Conservation (phyloP, 345 rosid genomes). For the Populus pruinosa region DNA sequence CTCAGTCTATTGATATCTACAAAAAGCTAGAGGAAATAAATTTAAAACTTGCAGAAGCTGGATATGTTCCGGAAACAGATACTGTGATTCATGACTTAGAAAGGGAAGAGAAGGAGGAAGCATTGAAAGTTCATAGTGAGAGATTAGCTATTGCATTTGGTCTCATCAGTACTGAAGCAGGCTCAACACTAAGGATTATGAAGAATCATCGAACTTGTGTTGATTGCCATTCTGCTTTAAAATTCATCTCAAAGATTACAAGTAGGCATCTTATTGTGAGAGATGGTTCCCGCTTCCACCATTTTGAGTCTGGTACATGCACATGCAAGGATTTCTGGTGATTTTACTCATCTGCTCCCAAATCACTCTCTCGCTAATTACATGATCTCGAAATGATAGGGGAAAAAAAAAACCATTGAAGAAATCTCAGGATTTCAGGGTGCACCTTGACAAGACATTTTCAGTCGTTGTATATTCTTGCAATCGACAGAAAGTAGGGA, state of each 20-base stretch:
- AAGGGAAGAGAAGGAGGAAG: slow-evolving; percentile 3
- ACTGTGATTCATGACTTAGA: slow-evolving; percentile 4
- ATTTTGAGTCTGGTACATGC: slow-evolving; percentile 19
- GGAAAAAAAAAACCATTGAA: background rate
- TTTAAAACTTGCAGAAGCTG: slow-evolving; percentile 12
- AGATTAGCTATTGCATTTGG: slow-evolving; percentile 19
- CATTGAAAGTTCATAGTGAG: slow-evolving; percentile 13
- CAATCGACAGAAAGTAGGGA: background rate
- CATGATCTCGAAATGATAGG: background rate
- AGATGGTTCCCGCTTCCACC: slow-evolving; percentile 16
- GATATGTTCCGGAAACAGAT: slow-evolving; percentile 16
- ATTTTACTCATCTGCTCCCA: background rate
- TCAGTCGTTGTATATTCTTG: background rate
- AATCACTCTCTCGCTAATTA: background rate
- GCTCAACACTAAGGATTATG: slow-evolving; percentile 7
- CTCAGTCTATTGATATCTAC: slow-evolving; percentile 9
- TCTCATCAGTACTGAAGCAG: background rate
- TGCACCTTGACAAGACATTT: background rate
- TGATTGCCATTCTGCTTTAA: slow-evolving; percentile 20
- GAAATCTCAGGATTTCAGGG: background rate
- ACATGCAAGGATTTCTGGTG: slow-evolving; percentile 21
- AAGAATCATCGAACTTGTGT: slow-evolving; percentile 13
- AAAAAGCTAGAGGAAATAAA: slow-evolving; percentile 12
- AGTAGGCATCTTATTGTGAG: slow-evolving; percentile 16
- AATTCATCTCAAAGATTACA: slow-evolving; percentile 16